These are phyloP conservation scores for Dothideomycetidae sp. DNA, from an alignment of 2,329 filamentous ascomycete genomes.

Conservation along the genomic window DNA sequence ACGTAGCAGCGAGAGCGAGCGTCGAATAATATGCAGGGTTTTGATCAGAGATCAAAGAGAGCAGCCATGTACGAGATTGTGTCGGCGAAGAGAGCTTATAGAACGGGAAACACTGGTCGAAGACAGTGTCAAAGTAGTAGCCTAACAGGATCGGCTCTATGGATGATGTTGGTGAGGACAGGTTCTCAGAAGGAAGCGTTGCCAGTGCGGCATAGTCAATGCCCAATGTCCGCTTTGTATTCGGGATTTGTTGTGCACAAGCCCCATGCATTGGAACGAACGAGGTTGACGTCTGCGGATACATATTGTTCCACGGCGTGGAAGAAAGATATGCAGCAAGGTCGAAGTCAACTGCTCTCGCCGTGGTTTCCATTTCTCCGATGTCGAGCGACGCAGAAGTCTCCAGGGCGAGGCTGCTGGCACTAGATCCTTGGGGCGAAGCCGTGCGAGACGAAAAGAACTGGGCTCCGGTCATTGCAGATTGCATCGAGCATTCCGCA, in stretches of 20 bases:
- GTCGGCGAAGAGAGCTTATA: neutral
- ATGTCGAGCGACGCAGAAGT: neutral
- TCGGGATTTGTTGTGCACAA: no score
- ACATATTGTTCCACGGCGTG: neutral
- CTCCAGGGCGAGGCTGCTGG: neutral
- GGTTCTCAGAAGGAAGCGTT: neutral
- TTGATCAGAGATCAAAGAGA: neutral
- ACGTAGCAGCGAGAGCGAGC: neutral
- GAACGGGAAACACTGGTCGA: neutral
- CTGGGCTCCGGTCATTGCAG: neutral
- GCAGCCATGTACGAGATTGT: neutral
- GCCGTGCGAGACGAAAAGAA: neutral
- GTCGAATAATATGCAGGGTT: neutral
- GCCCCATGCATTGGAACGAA: no score
- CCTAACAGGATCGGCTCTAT: neutral
- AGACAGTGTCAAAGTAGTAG: neutral
- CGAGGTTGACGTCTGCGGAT: no score
- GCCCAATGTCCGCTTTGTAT: neutral
- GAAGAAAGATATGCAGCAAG: neutral
- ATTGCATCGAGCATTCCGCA: neutral
- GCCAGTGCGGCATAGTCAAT: neutral
- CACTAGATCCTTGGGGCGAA: neutral
- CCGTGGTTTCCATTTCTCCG: neutral
- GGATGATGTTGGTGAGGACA: neutral
- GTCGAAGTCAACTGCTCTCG: neutral